Percentiles rank a stretch among this genome's conserved stretches.
Conservation (phyloP, 495 filamentous ascomycete genomes). For the Pyronema omphalodes region DNA sequence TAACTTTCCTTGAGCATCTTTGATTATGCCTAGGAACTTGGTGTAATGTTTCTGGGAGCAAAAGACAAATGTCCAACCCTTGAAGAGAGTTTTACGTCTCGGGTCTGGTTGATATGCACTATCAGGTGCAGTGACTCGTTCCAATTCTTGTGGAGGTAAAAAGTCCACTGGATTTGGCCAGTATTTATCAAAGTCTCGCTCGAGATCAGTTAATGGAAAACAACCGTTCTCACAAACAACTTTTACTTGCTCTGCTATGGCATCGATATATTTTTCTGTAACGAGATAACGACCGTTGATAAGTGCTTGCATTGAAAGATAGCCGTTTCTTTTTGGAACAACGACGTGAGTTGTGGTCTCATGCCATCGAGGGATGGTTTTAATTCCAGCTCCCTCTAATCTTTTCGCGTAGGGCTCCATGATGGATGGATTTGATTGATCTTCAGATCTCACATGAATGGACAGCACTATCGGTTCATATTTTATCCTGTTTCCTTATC, state of each 20-base stretch:
- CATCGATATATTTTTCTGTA: constrained; percentile 51
- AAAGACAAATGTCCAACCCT: constrained; percentile 79
- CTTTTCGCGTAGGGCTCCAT: constrained; percentile 39
- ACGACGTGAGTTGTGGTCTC: constrained; percentile 71
- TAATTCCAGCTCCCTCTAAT: constrained; percentile 72
- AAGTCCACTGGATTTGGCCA: constrained; percentile 61
- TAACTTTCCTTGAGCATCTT: constrained; percentile 66
- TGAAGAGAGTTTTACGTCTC: constrained; percentile 50
- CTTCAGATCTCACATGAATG: constrained; percentile 62
- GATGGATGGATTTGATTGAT: constrained; percentile 50
- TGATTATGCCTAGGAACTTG: constrained; percentile 52
- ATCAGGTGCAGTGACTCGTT: constrained; percentile 43
- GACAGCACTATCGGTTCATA: constrained; percentile 71
- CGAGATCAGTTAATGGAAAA: constrained; percentile 46
- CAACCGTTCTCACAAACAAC: constrained; percentile 26
- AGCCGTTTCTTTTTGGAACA: constrained; percentile 72
- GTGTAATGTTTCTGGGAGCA: constrained; percentile 63
- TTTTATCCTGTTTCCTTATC: constrained; percentile 37
- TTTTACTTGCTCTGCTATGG: constrained; percentile 35
- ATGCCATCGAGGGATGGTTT: constrained; percentile 55
- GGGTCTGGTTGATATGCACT: constrained; percentile 51
- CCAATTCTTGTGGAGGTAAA: constrained; percentile 56
- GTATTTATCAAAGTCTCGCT: constrained; percentile 59
- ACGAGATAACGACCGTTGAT: constrained; percentile 71
- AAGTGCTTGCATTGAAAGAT: constrained; percentile 72